Evolutionary conservation across 139 green algal species (phyloP).

Genomic region (Nannochloris sp.): DNA sequence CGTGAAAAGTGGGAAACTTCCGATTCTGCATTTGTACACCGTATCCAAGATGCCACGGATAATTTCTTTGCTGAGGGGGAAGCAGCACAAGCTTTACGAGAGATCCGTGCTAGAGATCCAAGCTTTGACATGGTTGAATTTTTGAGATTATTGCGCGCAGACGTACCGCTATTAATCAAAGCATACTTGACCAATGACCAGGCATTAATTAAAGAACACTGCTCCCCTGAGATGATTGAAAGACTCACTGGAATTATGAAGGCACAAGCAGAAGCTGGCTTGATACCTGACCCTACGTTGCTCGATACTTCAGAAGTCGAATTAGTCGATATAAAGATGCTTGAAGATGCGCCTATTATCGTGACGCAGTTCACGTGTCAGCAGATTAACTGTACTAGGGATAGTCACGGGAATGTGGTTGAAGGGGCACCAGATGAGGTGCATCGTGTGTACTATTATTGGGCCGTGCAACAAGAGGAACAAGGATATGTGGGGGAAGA

Average conservation of each 20-base stretch:
- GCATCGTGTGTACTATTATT: constrained; percentile 40
- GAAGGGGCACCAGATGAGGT: constrained; percentile 75
- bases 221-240: constrained; percentile 78
- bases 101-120: constrained; percentile 72
- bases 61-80: constrained; percentile 69
- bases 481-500: constrained; percentile 55
- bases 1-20: constrained; percentile 87
- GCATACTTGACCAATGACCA: constrained; percentile 57
- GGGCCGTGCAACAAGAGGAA: constrained; percentile 58
- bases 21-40: constrained; percentile 85
- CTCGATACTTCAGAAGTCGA: constrained; percentile 85
- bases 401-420: constrained; percentile 87
- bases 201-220: constrained; percentile 59
- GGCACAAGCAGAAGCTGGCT: constrained; percentile 22
- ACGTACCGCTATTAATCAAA: constrained; percentile 49
- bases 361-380: constrained; percentile 71
- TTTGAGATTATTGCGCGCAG: constrained; percentile 45
- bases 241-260: constrained; percentile 68
- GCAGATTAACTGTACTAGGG: constrained; percentile 83
- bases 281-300: constrained; percentile 78
- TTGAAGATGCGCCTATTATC: constrained; percentile 82
- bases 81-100: constrained; percentile 62
- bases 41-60: constrained; percentile 76
- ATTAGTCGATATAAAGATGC: constrained; percentile 71
- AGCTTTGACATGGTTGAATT: constrained; percentile 85